Percentiles rank a stretch among this genome's conserved stretches.
phyloP scores from a whole-genome alignment of 2,329 filamentous ascomycete species.

The Hymenoscyphus fraxineus region DNA sequence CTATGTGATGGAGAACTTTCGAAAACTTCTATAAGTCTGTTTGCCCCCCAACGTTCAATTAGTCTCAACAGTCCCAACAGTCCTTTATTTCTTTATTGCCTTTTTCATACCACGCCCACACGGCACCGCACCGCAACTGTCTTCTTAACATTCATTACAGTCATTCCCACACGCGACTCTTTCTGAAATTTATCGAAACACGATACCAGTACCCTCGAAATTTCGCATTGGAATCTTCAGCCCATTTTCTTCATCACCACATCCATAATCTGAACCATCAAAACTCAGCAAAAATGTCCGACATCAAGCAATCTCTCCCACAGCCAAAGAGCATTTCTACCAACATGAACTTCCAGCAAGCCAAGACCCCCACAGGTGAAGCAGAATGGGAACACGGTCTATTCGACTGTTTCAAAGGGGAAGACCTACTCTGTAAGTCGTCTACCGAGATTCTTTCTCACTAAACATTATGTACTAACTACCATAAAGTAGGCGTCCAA shows the following conservation, averaged over 20 bases:
- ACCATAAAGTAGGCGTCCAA: slow-evolving; percentile 24
- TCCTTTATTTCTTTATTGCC: too few species aligned
- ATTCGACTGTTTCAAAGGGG: slow-evolving; percentile 25
- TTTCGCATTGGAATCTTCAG: background rate
- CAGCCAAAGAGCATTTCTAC: slow-evolving; percentile 6
- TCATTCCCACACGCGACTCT: slow-evolving; percentile 1
- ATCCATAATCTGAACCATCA: background rate
- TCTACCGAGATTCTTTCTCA: background rate
- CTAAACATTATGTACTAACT: background rate
- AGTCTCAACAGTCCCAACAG: background rate
- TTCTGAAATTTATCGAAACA: background rate
- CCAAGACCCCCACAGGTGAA: slow-evolving; percentile 14
- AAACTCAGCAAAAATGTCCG: slow-evolving; percentile 8
- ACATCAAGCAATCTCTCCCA: slow-evolving; percentile 15
- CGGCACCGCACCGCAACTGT: background rate
- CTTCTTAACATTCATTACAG: background rate
- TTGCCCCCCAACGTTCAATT: background rate
- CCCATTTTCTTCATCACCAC: background rate
- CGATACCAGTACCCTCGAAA: background rate
- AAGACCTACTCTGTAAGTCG: slow-evolving; percentile 24
- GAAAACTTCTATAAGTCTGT: background rate
- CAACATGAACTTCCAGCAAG: slow-evolving; percentile 9
- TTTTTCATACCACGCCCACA: background rate
- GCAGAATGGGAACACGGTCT: slow-evolving; percentile 23
- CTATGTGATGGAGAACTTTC: background rate